Evolutionary conservation across 2,329 filamentous ascomycete species (phyloP).

Genomic region (Trichoderma guizhouense): DNA sequence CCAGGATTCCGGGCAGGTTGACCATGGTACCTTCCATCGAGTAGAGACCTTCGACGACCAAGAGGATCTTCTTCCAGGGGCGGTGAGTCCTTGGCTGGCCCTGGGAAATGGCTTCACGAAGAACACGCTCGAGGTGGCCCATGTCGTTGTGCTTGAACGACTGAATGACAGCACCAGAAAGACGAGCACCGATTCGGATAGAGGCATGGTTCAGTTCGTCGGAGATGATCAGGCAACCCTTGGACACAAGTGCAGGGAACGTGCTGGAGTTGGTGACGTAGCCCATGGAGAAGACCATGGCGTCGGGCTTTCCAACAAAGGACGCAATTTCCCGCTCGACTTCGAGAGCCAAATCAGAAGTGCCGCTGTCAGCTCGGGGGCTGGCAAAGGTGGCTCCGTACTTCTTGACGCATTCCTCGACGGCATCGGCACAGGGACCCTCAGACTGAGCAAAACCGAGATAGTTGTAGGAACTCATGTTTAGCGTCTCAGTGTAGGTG

Average conservation of each 20-base stretch:
- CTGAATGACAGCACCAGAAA: constrained; percentile 90
- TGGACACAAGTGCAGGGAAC: constrained; percentile 88
- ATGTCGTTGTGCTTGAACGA: constrained; percentile 99
- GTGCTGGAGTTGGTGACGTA: constrained; percentile 93
- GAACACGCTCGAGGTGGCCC: constrained; percentile 75
- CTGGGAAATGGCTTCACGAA: constrained; percentile 91
- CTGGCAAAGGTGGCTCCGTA: constrained; percentile 83
- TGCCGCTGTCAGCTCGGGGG: constrained; percentile 78
- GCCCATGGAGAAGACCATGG: constrained; percentile 99
- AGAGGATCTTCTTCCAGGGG: constrained; percentile 98
- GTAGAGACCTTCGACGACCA: constrained; percentile 95
- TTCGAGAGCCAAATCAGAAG: constrained; percentile 80
- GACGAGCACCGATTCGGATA: constrained; percentile 89
- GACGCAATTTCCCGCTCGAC: constrained; percentile 85
- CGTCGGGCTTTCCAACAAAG: constrained; percentile 90
- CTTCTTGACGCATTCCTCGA: constrained; percentile 79
- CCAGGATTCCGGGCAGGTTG: constrained; percentile 85
- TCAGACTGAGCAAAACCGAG: constrained; percentile 97
- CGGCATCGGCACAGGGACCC: constrained; percentile 89
- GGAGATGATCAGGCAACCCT: constrained; percentile 90
- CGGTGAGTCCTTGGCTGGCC: constrained; percentile 97
- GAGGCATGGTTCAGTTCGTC: constrained; percentile 98
- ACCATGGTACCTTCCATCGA: constrained; percentile 99
- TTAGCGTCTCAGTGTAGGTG: constrained; percentile 88
- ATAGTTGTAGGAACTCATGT: constrained; percentile 99